Evolutionary conservation across 2,329 filamentous ascomycete genomes (phyloP).

Genomic region (Aspergillus sp.): DNA sequence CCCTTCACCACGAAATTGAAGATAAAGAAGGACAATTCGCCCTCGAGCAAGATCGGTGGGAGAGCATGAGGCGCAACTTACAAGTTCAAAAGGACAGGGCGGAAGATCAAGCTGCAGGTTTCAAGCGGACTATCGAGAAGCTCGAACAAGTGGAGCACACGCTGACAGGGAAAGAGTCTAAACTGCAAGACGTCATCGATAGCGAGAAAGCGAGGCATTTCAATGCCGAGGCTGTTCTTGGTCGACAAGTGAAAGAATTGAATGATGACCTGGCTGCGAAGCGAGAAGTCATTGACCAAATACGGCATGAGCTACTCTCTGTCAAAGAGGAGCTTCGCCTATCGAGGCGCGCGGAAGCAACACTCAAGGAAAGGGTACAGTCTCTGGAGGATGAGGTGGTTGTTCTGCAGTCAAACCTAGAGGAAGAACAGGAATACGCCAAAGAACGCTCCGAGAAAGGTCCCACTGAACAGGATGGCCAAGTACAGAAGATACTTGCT

Average conservation of each 20-base stretch:
- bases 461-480: slow-evolving; percentile 58
- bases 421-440: slow-evolving; percentile 64
- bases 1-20: slow-evolving; percentile 63
- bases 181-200: slow-evolving; percentile 66
- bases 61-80: slow-evolving; percentile 63
- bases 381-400: slow-evolving; percentile 75
- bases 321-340: slow-evolving; percentile 71
- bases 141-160: slow-evolving; percentile 68
- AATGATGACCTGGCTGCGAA: slow-evolving; percentile 69
- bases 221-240: slow-evolving; percentile 68
- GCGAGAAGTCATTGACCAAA: slow-evolving; percentile 63
- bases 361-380: slow-evolving; percentile 64
- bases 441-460: slow-evolving; percentile 58
- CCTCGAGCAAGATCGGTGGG: slow-evolving; percentile 72
- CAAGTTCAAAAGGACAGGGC: slow-evolving; percentile 66
- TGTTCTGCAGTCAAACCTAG: slow-evolving; percentile 65
- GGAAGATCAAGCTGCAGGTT: slow-evolving; percentile 65
- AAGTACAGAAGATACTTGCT: slow-evolving; percentile 56
- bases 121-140: slow-evolving; percentile 70
- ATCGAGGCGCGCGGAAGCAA: slow-evolving; percentile 62
- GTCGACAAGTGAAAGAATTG: slow-evolving; percentile 71
- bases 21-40: slow-evolving; percentile 71
- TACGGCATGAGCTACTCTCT: slow-evolving; percentile 65
- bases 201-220: slow-evolving; percentile 71
- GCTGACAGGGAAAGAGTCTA: slow-evolving; percentile 66